Percentiles rank a stretch among this genome's conserved stretches.
Conservation (phyloP, 768 basidiomycete species). For the Leccinum uliginosum region DNA sequence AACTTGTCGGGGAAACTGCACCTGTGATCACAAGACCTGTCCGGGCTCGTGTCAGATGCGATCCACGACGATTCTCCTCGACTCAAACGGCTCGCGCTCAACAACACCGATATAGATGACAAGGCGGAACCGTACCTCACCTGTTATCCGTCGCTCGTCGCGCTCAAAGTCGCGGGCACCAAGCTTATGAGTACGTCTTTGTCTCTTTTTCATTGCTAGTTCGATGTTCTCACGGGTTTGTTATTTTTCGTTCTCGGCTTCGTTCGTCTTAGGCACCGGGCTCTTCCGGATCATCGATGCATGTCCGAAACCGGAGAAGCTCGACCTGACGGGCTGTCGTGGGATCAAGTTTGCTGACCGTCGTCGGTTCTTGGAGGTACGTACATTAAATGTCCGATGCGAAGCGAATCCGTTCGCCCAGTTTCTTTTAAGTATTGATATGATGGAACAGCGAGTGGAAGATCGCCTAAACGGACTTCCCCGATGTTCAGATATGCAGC, state of each 20-base stretch:
- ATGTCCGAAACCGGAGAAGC: slow-evolving; percentile 45
- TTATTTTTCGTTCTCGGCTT: too few species aligned
- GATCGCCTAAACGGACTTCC: neutral
- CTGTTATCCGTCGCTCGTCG: slow-evolving; percentile 43
- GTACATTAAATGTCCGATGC: too few species aligned
- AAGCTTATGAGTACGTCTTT: slow-evolving; percentile 38
- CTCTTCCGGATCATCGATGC: slow-evolving; percentile 55
- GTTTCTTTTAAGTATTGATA: slow-evolving; percentile 1
- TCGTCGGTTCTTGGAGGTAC: slow-evolving; percentile 61
- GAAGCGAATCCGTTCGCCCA: too few species aligned
- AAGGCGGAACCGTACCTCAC: slow-evolving; percentile 49
- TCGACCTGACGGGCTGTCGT: slow-evolving; percentile 62
- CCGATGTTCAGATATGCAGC: too few species aligned
- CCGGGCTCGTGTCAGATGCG: slow-evolving; percentile 37
- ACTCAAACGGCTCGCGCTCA: slow-evolving; percentile 49
- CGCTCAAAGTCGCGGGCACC: slow-evolving; percentile 54
- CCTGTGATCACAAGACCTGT: slow-evolving; percentile 49
- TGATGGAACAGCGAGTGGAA: slow-evolving; percentile 14
- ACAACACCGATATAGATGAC: slow-evolving; percentile 63
- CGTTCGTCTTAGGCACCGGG: slow-evolving; percentile 39
- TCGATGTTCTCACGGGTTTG: too few species aligned
- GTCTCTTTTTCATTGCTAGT: too few species aligned
- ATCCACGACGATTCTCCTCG: slow-evolving; percentile 25
- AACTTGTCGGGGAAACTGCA: slow-evolving; percentile 52
- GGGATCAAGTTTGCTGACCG: slow-evolving; percentile 34